These are phyloP conservation scores for Amoebophrya sp. DNA, from an alignment of 169 alveolate genomes.

Conservation along the genomic window DNA sequence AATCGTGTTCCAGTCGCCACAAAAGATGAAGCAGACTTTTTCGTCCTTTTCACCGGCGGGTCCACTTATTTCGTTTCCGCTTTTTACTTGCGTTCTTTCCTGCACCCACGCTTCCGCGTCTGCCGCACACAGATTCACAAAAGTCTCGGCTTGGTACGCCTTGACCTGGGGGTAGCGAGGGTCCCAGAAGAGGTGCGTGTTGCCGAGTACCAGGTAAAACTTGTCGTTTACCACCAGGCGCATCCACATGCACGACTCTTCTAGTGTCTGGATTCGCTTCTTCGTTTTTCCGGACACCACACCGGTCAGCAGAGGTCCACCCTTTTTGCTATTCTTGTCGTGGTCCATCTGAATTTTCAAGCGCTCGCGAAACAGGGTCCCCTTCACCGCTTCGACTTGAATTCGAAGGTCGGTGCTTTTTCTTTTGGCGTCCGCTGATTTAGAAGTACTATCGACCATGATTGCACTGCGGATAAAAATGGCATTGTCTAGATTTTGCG, in stretches of 20 bases:
- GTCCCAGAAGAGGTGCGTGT: constrained; percentile 3
- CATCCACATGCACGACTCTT: neutral
- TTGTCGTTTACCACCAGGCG: neutral
- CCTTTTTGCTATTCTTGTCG: no score
- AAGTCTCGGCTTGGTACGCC: neutral
- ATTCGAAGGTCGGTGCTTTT: no score
- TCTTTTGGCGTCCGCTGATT: neutral
- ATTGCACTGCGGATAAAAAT: neutral
- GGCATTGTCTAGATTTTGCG: neutral
- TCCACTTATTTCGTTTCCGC: no score
- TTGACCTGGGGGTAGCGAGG: neutral
- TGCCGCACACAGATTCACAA: neutral
- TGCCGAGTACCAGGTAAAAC: neutral
- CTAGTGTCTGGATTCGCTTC: neutral
- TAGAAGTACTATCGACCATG: neutral
- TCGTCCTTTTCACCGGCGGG: neutral
- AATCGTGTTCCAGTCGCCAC: neutral
- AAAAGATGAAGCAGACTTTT: neutral
- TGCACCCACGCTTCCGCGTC: neutral
- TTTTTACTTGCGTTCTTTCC: no score
- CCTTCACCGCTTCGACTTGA: neutral
- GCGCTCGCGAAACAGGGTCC: constrained; percentile 4
- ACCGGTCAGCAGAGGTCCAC: no score
- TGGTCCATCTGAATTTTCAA: neutral
- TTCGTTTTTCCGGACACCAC: neutral